A percentile compares a stretch with the other conserved stretches of the same genome.
Conservation (phyloP, 129 eudicot species). For the Pulicaria dysenterica region DNA sequence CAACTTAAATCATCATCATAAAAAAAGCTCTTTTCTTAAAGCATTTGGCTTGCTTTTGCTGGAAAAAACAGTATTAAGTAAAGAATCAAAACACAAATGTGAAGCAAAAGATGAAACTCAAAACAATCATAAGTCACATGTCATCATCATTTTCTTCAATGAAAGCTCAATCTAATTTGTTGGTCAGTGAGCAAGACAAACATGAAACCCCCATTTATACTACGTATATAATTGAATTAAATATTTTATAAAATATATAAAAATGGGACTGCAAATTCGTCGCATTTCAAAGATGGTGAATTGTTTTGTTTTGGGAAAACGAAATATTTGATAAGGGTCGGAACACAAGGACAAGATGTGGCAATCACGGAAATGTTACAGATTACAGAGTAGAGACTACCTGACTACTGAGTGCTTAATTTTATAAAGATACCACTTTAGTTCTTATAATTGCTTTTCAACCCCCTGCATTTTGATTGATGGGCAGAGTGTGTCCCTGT, state of each 20-base stretch:
- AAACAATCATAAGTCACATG: conserved; percentile 25
- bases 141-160: conserved; percentile 17
- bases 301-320: conserved; percentile 13
- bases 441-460: background rate
- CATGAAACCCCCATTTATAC: background rate
- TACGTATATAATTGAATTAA: background rate
- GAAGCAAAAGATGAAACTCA: conserved; percentile 31
- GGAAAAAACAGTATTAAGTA: conserved; percentile 26
- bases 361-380: conserved; percentile 33
- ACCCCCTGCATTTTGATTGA: background rate
- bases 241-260: background rate
- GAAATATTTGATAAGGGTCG: conserved; percentile 29
- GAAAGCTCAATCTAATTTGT: conserved; percentile 17
- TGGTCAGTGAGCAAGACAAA: conserved; percentile 26
- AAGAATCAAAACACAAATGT: conserved; percentile 31
- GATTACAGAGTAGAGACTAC: conserved; percentile 15
- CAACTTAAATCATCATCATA: conserved; percentile 4
- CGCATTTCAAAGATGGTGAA: conserved; percentile 32
- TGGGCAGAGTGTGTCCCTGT: background rate
- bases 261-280: conserved; percentile 30
- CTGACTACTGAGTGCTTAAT: conserved; percentile 2
- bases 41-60: conserved; percentile 39
- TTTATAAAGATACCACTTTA: background rate
- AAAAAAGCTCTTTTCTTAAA: conserved; percentile 21
- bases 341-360: conserved; percentile 40